Evolutionary conservation across 352 stramenopile species (phyloP).

Genomic region (Peronosclerospora sorghi): DNA sequence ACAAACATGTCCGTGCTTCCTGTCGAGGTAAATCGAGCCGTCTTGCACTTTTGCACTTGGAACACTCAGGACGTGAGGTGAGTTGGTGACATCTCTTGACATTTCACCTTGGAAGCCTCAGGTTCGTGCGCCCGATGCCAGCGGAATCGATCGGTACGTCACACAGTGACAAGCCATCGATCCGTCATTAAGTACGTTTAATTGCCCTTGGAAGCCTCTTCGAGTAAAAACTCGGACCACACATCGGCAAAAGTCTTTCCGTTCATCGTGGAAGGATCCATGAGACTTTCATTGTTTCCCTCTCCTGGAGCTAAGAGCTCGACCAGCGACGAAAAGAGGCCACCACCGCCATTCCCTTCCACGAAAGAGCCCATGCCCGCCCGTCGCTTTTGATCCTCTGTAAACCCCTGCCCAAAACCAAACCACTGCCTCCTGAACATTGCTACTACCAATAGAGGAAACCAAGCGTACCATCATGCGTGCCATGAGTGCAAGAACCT

Average conservation of each 20-base stretch:
- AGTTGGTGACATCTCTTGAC: no score
- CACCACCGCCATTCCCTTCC: constrained; percentile 49
- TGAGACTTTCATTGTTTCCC: background rate
- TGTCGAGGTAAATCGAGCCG: no score
- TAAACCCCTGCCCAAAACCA: constrained; percentile 28
- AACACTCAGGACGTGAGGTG: no score
- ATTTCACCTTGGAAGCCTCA: no score
- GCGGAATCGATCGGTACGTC: no score
- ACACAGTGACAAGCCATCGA: no score
- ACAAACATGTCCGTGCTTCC: no score
- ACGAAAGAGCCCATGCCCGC: constrained; percentile 41
- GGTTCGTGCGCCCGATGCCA: no score
- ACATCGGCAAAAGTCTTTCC: constrained; percentile 65
- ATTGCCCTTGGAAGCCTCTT: constrained; percentile 27
- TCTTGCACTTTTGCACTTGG: no score
- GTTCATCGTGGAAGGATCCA: constrained; percentile 25
- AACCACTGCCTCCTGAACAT: background rate
- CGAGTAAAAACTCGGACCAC: constrained; percentile 55
- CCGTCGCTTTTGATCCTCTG: constrained; percentile 55
- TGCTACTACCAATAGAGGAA: background rate
- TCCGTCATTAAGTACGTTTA: no score
- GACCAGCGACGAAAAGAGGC: constrained; percentile 57
- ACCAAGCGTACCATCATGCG: constrained; percentile 45
- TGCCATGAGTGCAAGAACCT: constrained; percentile 61
- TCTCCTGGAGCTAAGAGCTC: constrained; percentile 29